phyloP scores from a whole-genome alignment of 192 early-diverging fungal genomes.

The Spinellus fusiger region DNA sequence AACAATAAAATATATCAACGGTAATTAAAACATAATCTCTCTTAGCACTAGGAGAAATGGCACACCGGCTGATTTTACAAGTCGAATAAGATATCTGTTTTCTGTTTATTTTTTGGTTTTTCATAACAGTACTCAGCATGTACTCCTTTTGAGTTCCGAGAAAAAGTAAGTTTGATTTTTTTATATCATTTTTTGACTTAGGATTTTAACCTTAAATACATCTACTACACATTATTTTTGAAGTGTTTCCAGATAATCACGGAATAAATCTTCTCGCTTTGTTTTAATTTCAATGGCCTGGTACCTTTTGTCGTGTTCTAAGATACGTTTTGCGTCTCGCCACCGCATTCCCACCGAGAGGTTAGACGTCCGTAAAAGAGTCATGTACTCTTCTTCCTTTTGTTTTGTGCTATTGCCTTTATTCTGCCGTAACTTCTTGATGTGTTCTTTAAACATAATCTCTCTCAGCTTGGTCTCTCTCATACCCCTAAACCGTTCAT shows the following conservation, averaged over 20 bases:
- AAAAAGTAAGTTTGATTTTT: neutral
- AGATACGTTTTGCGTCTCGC: conserved; percentile 57
- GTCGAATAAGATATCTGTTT: too few species aligned
- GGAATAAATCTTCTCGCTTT: conserved; percentile 64
- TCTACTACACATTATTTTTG: too few species aligned
- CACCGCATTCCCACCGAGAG: conserved; percentile 54
- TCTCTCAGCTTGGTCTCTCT: conserved; percentile 55
- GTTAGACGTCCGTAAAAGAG: conserved; percentile 50
- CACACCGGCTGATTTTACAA: too few species aligned
- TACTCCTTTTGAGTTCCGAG: too few species aligned
- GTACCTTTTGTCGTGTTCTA: conserved; percentile 63
- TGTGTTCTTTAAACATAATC: conserved; percentile 59
- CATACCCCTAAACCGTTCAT: conserved; percentile 54
- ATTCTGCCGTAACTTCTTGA: conserved; percentile 36
- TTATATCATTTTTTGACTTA: neutral
- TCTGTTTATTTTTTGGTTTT: too few species aligned
- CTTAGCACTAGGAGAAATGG: too few species aligned
- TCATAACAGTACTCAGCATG: too few species aligned
- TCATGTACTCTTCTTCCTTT: conserved; percentile 49
- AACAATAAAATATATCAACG: too few species aligned
- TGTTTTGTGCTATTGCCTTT: conserved; percentile 21
- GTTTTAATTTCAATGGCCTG: conserved; percentile 55
- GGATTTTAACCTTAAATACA: too few species aligned
- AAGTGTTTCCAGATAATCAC: conserved; percentile 46
- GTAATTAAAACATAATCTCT: too few species aligned